A percentile compares a stretch with the other conserved stretches of the same genome.
Evolutionary conservation across 441 rosid species (phyloP).

Genomic region (Monsonia emarginata): DNA sequence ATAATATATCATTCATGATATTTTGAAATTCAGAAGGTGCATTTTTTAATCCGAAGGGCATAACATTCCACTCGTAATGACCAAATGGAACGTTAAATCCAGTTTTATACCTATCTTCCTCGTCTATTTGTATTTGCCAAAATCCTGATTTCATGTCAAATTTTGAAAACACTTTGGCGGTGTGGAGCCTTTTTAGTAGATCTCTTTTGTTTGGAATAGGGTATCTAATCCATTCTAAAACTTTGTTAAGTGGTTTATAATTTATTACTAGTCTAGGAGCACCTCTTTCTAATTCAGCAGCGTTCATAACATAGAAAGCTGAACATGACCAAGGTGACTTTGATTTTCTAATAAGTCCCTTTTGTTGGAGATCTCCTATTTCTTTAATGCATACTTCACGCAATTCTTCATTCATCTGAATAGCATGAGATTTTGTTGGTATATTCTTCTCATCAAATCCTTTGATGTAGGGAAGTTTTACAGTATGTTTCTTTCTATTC

Average conservation of each 20-base stretch:
- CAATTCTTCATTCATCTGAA: not conserved
- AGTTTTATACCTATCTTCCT: conserved; percentile 3
- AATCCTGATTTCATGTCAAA: conserved; percentile 3
- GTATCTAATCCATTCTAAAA: not conserved
- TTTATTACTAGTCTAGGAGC: not conserved
- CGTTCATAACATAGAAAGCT: not conserved
- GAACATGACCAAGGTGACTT: not conserved
- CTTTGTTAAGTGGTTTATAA: not conserved
- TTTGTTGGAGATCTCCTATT: not conserved
- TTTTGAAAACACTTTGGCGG: not conserved
- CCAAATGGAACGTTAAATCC: not conserved
- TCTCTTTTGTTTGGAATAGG: not conserved
- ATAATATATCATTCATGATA: not conserved
- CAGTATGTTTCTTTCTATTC: no score
- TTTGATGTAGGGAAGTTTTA: not conserved
- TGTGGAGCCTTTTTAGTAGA: not conserved
- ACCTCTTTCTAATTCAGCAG: conserved; percentile 1
- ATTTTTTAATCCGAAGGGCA: not conserved
- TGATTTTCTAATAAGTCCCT: not conserved
- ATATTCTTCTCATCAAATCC: not conserved
- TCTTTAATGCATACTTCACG: not conserved
- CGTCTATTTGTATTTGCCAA: conserved; percentile 1
- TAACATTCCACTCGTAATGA: conserved; percentile 10
- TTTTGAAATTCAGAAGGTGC: conserved; percentile 6
- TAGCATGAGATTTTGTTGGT: not conserved